Base-by-base conservation (phyloP, 163 green algal species). In the Scenedesmus sp. region DNA sequence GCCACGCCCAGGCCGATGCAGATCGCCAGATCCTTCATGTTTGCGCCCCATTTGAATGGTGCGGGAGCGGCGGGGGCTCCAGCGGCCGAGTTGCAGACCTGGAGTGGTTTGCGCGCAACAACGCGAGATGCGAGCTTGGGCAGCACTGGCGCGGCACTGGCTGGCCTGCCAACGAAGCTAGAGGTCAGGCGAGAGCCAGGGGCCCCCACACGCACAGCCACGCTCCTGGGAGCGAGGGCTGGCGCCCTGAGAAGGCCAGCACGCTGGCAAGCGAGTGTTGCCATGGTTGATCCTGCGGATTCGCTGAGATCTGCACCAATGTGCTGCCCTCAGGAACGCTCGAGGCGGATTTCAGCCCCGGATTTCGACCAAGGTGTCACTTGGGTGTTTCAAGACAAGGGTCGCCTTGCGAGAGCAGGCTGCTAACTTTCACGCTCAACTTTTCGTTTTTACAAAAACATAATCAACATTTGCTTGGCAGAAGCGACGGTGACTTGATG, bases 11-110 rank as follows among this genome's bases (percentile, higher is more conserved):
- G 89, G 26, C 94, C 97, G 46, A 99, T 95, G 91, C 95, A 98
- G n/a, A 98, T 97, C 26, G 86, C 95, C 82, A 99, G 96, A 82
- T 98, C 97, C 95, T 99, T 99, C 95, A 99, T 97, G 93, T 99
- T 96, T n/a, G 98, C 98, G 23, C 98, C 98, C 97, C 85, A 93
- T 56, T 93, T 93, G 59, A 93, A 93, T 10, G 90, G 90, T 57
- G 90, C 74, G 16, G 90, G 76, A 56, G 85, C 20, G 64, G 90
- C 77, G 59, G 84, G 59, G 66, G 74, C 90, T 23, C 74, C 76
- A 34, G 73, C 59, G 57, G 73, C 73, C 46, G 77, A 57, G 77
- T 79, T 79, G 70, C 70, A 79, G 70, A 79, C 70, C 70, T 79
- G 70, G 23, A 79, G 70, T 79, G 23, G 70, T 84, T 84, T 84